These are phyloP conservation scores for Rhizopogon vinicolor DNA, from an alignment of 768 basidiomycete species.

Conservation along the genomic window DNA sequence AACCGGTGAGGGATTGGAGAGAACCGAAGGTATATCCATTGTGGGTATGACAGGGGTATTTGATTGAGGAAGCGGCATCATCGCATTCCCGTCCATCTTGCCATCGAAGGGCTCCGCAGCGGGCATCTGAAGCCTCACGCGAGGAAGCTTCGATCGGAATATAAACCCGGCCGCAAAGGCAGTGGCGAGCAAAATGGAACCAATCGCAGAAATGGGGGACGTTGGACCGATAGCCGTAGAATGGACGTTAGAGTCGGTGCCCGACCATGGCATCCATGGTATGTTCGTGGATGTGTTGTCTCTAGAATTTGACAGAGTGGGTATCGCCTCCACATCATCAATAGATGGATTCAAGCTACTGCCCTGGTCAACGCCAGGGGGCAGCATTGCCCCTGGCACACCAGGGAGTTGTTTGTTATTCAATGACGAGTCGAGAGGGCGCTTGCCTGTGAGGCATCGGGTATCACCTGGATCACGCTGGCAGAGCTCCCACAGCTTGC, in stretches of 20 bases:
- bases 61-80: background rate
- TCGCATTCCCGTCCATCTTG: background rate
- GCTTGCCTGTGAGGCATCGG: slow-evolving; percentile 61
- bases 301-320: slow-evolving; percentile 12
- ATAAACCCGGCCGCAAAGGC: slow-evolving; percentile 19
- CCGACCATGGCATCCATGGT: slow-evolving; percentile 12
- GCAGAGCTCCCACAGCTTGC: slow-evolving; percentile 41
- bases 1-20: slow-evolving; percentile 2
- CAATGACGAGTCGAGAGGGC: slow-evolving; percentile 43
- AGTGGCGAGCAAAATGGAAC: slow-evolving; percentile 19
- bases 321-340: slow-evolving; percentile 11
- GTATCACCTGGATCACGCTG: slow-evolving; percentile 37
- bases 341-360: slow-evolving; percentile 5
- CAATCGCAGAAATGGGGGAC: slow-evolving; percentile 12
- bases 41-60: background rate
- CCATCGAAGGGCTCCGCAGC: background rate
- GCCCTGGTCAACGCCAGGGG: slow-evolving; percentile 18
- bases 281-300: slow-evolving; percentile 9
- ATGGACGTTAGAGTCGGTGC: background rate
- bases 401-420: slow-evolving; percentile 60
- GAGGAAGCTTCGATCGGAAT: slow-evolving; percentile 16
- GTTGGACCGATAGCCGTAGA: slow-evolving; percentile 7
- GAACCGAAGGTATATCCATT: background rate
- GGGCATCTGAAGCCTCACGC: slow-evolving; percentile 8
- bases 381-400: slow-evolving; percentile 35